phyloP scores from a whole-genome alignment of 345 rosid species.

The Noccaea caerulescens region DNA sequence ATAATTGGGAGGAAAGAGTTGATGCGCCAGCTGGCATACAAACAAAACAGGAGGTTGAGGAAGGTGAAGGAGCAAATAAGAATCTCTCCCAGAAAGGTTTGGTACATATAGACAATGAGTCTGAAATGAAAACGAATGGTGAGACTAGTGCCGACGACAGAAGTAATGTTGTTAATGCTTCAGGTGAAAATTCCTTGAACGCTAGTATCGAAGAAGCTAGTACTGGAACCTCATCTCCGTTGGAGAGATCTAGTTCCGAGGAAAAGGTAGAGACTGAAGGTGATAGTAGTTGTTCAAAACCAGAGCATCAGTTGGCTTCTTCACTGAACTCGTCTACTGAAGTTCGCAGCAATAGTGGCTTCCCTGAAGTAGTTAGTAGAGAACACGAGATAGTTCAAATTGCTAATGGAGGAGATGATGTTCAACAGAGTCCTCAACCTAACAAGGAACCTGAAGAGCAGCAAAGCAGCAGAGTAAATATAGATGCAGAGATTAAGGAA shows the following conservation, averaged over 20 bases:
- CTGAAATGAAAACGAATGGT: conserved; percentile 32
- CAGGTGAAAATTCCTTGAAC: conserved; percentile 14
- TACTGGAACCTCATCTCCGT: conserved; percentile 17
- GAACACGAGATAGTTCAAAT: conserved; percentile 15
- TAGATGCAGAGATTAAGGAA: conserved; percentile 42
- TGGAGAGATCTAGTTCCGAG: conserved; percentile 40
- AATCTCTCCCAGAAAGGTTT: conserved; percentile 26
- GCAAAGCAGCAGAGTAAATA: conserved; percentile 34
- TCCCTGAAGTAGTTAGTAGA: conserved; percentile 21
- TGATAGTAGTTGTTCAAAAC: conserved; percentile 28
- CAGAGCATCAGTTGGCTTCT: conserved; percentile 39
- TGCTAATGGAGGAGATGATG: conserved; percentile 30
- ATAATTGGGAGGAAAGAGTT: conserved; percentile 37
- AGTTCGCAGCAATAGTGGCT: conserved; percentile 35
- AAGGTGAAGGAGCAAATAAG: conserved; percentile 33
- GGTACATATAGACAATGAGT: conserved; percentile 23
- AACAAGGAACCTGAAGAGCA: conserved; percentile 28
- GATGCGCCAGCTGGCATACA: conserved; percentile 34
- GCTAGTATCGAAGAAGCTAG: conserved; percentile 13
- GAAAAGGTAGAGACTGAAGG: conserved; percentile 41
- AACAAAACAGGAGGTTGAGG: conserved; percentile 34
- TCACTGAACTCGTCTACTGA: conserved; percentile 39
- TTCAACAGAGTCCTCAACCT: conserved; percentile 21
- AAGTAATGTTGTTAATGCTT: conserved; percentile 17
- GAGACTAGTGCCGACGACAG: conserved; percentile 7